Evolutionary conservation across 148 eudicot genomes (phyloP), one percentile per base, ranked within the genome.

Genomic region (Limonium bicolor): DNA sequence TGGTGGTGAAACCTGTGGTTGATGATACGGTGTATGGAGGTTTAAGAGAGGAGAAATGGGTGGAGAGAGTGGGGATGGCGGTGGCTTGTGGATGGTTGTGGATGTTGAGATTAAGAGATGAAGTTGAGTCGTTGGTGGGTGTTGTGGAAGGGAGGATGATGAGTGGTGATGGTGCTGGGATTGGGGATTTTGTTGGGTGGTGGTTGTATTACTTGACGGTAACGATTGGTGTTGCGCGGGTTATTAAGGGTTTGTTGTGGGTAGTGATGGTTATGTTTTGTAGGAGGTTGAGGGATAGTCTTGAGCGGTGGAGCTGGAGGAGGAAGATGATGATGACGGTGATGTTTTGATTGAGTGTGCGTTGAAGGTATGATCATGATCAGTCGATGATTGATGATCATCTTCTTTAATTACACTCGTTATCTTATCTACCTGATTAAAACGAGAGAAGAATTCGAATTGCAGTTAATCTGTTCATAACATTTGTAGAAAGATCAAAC

Each of bases 171-270:
- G 60, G 66, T 8, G 51, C 73, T 59, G 82, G 68, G 15, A 32
- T 79, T 34, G 76, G 60, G 43, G 94, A 87, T 53, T 77, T 71
- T 54, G 38, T 73, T 11, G 80, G 92, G n/a, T 74, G 81, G 70
- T 76, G 82, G 88, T 59, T 86, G 76, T 86, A 71, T 69, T 82
- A 76, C 43, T 26, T 82, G 55, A 64, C 69, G 14, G 80, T 71
- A 36, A 63, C 64, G 5, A 69, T 82, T 62, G 96, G 96, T 12
- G 30, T 82, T 48, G 68, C 74, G 29, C 68, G 75, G 68, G 51
- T 76, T 47, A 50, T 79, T 0, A 86, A 63, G 48, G 64, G 65
- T 1, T 13, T 63, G n/a, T 7, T 76, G 26, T 71, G 78, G 71
- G 5, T 66, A 7, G 63, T 59, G 14, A 33, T 64, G 50, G 37